These are phyloP conservation scores for Waltergamsia citrina DNA, from an alignment of 2,329 filamentous ascomycete genomes.

Conservation along the genomic window DNA sequence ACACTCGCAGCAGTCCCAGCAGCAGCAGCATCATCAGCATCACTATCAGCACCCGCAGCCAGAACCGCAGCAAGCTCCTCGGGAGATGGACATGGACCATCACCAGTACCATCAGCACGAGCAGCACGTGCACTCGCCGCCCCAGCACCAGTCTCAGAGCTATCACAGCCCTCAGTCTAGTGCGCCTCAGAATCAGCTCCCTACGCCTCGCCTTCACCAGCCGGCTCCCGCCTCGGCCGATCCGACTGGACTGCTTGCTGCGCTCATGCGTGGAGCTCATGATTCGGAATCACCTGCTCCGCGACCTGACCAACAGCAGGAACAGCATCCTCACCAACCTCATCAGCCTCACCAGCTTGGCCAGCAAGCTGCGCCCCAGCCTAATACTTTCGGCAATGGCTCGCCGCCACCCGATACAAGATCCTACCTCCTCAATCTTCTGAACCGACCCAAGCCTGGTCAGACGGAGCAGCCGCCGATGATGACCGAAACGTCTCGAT, in stretches of 20 bases:
- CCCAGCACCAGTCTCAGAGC: too few relatives aligned
- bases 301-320: constrained; percentile 7
- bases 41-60: constrained; percentile 8
- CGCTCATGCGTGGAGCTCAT: constrained; percentile 48
- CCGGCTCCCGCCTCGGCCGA: constrained; percentile 47
- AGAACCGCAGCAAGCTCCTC: constrained; percentile 10
- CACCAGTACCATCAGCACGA: constrained; percentile 7
- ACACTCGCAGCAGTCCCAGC: constrained; percentile 7
- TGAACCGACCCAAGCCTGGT: constrained; percentile 67
- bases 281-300: constrained; percentile 27
- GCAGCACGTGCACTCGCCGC: too few relatives aligned
- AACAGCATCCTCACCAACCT: constrained; percentile 16
- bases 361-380: constrained; percentile 11
- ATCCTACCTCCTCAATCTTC: constrained; percentile 74
- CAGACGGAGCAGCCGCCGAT: constrained; percentile 40
- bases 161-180: constrained; percentile 10
- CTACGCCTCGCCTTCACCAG: constrained; percentile 38
- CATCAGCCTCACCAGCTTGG: constrained; percentile 11
- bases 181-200: constrained; percentile 11
- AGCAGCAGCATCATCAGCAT: constrained; percentile 6
- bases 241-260: constrained; percentile 47
- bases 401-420: constrained; percentile 62
- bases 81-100: too few relatives aligned
- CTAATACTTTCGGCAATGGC: constrained; percentile 32
- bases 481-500: constrained; percentile 28